phyloP scores from a whole-genome alignment of 345 rosid genomes.

The Laguncularia racemosa region DNA sequence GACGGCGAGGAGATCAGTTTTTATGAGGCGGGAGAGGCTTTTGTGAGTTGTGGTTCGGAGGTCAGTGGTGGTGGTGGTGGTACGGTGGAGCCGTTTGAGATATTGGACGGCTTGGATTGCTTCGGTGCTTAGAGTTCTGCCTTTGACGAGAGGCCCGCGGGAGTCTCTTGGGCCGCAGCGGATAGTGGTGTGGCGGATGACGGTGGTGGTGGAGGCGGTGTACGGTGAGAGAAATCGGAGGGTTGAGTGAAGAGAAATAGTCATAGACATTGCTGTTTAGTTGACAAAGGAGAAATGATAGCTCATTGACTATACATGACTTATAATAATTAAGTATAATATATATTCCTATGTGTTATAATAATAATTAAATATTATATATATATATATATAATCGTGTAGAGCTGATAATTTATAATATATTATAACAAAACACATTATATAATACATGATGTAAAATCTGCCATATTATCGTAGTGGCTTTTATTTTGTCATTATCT shows the following conservation, averaged over 20 bases:
- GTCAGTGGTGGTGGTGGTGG: constrained; percentile 11
- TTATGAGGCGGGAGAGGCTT: constrained; percentile 72
- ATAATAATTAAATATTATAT: no score
- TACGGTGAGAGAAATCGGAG: constrained; percentile 13
- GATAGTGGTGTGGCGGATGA: constrained; percentile 15
- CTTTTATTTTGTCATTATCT: no score
- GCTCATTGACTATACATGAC: no score
- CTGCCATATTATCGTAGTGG: no score
- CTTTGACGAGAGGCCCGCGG: constrained; percentile 85
- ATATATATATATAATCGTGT: no score
- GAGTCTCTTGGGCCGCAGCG: constrained; percentile 68
- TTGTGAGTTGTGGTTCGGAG: constrained; percentile 23
- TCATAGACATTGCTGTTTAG: no score
- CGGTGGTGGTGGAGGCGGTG: constrained; percentile 3
- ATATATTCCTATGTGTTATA: no score
- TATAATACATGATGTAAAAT: no score
- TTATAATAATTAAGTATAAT: no score
- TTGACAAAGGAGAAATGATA: no score
- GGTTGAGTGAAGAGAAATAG: constrained; percentile 15
- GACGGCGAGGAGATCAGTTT: constrained; percentile 39
- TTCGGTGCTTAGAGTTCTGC: constrained; percentile 72
- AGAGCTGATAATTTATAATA: no score
- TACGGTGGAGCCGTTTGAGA: constrained; percentile 53
- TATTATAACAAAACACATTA: no score
- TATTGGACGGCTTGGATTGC: constrained; percentile 90